A percentile compares a stretch with the other conserved stretches of the same genome.
Conservation (phyloP, 164 flowering plant species). For the Macadamia integrifolia region DNA sequence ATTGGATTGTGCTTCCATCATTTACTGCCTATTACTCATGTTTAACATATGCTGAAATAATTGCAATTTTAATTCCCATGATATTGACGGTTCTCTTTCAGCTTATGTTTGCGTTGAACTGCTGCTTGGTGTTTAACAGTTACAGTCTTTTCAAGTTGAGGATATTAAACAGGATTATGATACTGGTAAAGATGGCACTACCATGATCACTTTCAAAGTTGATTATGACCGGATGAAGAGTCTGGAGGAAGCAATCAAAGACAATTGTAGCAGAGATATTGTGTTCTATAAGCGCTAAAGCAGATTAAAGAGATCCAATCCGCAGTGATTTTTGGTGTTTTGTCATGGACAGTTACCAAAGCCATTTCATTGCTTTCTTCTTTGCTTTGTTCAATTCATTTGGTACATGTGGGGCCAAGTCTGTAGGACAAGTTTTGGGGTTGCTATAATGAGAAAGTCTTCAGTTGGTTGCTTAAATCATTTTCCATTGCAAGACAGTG, state of each 20-base stretch:
- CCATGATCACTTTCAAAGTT: constrained; percentile 73
- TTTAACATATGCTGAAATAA: too few species aligned
- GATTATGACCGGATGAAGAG: constrained; percentile 64
- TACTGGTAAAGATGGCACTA: constrained; percentile 70
- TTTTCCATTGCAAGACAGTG: too few species aligned
- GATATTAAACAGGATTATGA: constrained; percentile 87
- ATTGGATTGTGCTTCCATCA: too few species aligned
- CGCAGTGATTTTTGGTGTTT: background rate
- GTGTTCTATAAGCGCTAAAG: constrained; percentile 43
- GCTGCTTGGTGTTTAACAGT: constrained; percentile 36
- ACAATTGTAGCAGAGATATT: constrained; percentile 59
- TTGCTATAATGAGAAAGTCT: too few species aligned
- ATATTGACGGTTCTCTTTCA: too few species aligned
- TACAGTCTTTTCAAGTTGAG: constrained; percentile 71
- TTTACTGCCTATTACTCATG: too few species aligned
- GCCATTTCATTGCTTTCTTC: background rate
- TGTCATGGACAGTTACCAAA: too few species aligned
- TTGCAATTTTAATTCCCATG: too few species aligned
- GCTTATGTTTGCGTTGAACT: too few species aligned
- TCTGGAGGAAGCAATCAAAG: constrained; percentile 66
- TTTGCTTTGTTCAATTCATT: background rate
- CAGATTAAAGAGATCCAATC: background rate
- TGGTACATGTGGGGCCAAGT: too few species aligned
- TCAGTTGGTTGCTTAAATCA: too few species aligned
- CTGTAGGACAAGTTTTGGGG: too few species aligned